phyloP scores from a whole-genome alignment of 2,329 filamentous ascomycete genomes.

The Hyphodiscus sp. region DNA sequence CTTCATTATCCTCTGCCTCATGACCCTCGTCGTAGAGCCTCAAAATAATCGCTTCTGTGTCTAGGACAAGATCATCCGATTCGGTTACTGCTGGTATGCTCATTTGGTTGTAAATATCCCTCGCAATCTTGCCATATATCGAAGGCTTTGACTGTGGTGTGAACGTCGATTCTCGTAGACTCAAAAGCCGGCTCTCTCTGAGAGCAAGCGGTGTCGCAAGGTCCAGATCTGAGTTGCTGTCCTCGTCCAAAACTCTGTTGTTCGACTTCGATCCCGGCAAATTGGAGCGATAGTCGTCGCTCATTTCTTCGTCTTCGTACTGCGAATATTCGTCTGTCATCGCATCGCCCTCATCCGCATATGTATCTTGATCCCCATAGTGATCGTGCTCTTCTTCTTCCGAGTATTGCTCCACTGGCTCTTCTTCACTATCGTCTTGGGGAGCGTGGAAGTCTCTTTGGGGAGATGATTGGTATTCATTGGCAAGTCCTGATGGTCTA shows the following conservation, averaged over 20 bases:
- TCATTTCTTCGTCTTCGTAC: slow-evolving; percentile 32
- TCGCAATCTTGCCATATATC: slow-evolving; percentile 61
- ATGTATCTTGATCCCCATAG: slow-evolving; percentile 33
- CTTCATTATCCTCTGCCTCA: slow-evolving; percentile 47
- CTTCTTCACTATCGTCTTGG: slow-evolving; percentile 34
- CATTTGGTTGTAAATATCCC: slow-evolving; percentile 56
- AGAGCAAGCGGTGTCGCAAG: slow-evolving; percentile 10
- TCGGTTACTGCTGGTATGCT: slow-evolving; percentile 59
- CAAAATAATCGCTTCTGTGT: slow-evolving; percentile 66
- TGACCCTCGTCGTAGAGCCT: slow-evolving; percentile 58
- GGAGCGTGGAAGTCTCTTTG: slow-evolving; percentile 15
- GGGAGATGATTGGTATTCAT: slow-evolving; percentile 30
- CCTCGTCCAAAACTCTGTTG: slow-evolving; percentile 26
- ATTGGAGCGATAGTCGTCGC: slow-evolving; percentile 19
- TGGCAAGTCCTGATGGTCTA: slow-evolving; percentile 37
- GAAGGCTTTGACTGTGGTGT: slow-evolving; percentile 12
- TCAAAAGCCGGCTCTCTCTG: slow-evolving; percentile 13
- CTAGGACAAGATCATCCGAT: slow-evolving; percentile 62
- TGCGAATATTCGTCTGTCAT: slow-evolving; percentile 36
- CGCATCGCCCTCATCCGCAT: slow-evolving; percentile 31
- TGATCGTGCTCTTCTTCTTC: slow-evolving; percentile 34
- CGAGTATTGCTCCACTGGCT: slow-evolving; percentile 34
- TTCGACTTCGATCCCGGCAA: slow-evolving; percentile 27
- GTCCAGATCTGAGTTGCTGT: slow-evolving; percentile 43
- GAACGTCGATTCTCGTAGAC: slow-evolving; percentile 12